Evolutionary conservation across 148 eudicot species (phyloP).

Genomic region (Oxyria digyna): DNA sequence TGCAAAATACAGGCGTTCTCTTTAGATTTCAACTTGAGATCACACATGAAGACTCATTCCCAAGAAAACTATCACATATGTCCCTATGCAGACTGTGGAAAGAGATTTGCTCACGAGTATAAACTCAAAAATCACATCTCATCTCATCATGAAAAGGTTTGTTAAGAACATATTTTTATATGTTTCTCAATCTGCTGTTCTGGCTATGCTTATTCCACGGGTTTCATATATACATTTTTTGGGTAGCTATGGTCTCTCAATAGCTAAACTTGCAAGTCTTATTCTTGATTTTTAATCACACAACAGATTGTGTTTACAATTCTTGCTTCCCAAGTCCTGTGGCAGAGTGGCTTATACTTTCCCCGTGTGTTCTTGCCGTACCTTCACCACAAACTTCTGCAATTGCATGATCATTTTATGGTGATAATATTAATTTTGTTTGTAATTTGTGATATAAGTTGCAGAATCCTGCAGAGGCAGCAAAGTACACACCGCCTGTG

Average conservation of each 20-base stretch:
- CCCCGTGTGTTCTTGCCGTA: not conserved
- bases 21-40: slow-evolving; percentile 90
- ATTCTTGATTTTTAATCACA: not conserved
- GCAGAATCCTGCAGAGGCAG: slow-evolving; percentile 36
- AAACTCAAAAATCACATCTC: slow-evolving; percentile 84
- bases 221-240: not conserved
- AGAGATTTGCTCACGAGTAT: slow-evolving; percentile 95
- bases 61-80: slow-evolving; percentile 96
- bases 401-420: not conserved
- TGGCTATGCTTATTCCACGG: not conserved
- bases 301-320: not conserved
- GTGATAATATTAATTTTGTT: not conserved
- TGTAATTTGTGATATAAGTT: not conserved
- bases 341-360: not conserved
- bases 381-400: not conserved
- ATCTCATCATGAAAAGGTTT: slow-evolving; percentile 85
- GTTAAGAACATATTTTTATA: not conserved
- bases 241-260: not conserved
- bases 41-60: slow-evolving; percentile 97
- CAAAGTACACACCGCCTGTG: slow-evolving; percentile 45
- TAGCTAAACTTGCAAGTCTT: not conserved
- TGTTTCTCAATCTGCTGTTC: not conserved
- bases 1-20: slow-evolving; percentile 78
- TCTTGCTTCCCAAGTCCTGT: too few species aligned
- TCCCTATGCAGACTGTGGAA: slow-evolving; percentile 86